Conservation (phyloP, 768 basidiomycete genomes). For the Pisolithus microcarpus region DNA sequence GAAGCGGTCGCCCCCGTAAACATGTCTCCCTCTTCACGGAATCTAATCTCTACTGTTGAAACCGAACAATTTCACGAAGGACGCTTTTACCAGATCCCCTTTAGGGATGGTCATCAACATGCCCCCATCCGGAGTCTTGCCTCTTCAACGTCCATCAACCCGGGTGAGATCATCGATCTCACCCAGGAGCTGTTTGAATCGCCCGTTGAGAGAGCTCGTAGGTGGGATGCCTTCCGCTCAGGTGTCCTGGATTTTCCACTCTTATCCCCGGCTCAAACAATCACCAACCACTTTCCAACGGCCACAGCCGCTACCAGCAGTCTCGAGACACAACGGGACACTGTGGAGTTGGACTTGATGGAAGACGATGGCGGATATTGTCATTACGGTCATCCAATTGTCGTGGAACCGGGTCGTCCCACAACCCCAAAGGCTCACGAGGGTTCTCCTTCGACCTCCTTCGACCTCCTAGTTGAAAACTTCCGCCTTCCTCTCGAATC, state of each 20-base stretch:
- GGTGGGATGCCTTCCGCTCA: conserved; percentile 22
- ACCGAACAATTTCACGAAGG: background rate
- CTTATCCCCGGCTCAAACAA: background rate
- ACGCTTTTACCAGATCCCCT: background rate
- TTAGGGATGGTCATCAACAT: background rate
- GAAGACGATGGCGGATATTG: background rate
- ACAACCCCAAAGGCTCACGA: background rate
- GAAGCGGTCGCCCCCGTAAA: background rate
- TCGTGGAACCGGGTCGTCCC: background rate
- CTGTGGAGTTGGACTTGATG: too few relatives aligned
- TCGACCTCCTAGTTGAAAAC: background rate
- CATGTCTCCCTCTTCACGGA: background rate
- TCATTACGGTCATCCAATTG: background rate
- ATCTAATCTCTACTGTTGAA: background rate
- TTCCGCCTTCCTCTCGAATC: conserved; percentile 18
- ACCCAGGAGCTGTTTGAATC: conserved; percentile 1
- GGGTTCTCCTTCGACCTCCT: background rate
- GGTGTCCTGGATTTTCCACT: conserved; percentile 15
- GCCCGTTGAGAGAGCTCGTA: background rate
- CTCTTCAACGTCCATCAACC: background rate
- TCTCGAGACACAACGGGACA: background rate
- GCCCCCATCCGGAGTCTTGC: background rate
- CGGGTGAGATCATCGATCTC: conserved; percentile 7
- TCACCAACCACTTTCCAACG: background rate
- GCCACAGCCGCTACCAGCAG: background rate